A percentile compares a stretch with the other conserved stretches of the same genome.
Evolutionary conservation across 2,329 filamentous ascomycete species (phyloP).

Genomic region (Myriosclerotinia scirpicola): DNA sequence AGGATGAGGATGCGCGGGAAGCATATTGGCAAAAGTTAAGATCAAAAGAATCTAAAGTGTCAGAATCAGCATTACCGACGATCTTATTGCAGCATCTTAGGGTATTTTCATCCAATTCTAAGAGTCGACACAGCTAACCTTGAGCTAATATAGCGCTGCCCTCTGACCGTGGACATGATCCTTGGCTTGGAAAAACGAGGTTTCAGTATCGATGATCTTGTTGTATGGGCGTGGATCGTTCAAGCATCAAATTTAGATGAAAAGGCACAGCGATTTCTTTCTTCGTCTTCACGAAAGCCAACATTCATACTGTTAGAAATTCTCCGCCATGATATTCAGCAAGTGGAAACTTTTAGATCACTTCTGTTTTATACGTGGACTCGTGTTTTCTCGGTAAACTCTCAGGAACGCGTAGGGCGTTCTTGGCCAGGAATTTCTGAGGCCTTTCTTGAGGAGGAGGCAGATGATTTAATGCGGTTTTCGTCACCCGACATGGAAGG

Average conservation of each 20-base stretch:
- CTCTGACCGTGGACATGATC: not conserved
- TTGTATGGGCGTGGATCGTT: slow-evolving; percentile 38
- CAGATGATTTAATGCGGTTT: not conserved
- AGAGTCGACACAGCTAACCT: slow-evolving; percentile 3
- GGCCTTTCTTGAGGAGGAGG: slow-evolving; percentile 5
- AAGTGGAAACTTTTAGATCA: slow-evolving; percentile 29
- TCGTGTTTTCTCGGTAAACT: slow-evolving; percentile 13
- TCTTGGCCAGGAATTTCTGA: not conserved
- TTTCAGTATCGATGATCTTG: slow-evolving; percentile 32
- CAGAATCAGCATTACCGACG: slow-evolving; percentile 24
- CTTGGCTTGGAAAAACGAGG: slow-evolving; percentile 22
- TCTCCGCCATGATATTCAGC: slow-evolving; percentile 30
- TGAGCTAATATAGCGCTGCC: slow-evolving; percentile 1
- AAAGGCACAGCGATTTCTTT: slow-evolving; percentile 34
- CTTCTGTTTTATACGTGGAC: slow-evolving; percentile 28
- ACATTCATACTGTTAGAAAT: slow-evolving; percentile 36
- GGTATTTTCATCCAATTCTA: slow-evolving; percentile 7
- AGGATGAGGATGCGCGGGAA: slow-evolving; percentile 7
- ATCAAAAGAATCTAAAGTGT: not conserved
- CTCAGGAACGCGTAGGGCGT: not conserved
- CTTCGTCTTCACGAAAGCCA: slow-evolving; percentile 26
- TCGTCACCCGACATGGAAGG: slow-evolving; percentile 13
- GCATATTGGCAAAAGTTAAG: slow-evolving; percentile 26
- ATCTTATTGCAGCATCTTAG: slow-evolving; percentile 28
- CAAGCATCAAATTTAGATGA: slow-evolving; percentile 28